Base-by-base conservation (phyloP, 2,329 filamentous ascomycete genomes). In the Fusarium cyanostomum region DNA sequence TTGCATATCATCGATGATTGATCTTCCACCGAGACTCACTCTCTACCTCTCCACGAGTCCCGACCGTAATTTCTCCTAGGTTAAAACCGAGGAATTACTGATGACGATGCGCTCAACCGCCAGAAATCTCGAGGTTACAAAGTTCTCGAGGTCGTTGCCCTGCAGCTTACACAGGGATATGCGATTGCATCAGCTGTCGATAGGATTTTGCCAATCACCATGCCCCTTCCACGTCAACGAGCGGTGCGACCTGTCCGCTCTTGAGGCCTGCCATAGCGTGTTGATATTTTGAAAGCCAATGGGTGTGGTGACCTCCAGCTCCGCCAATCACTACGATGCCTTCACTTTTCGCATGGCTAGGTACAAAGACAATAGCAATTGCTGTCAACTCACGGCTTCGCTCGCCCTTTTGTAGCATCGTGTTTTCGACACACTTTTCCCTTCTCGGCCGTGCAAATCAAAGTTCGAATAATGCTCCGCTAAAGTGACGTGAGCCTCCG, bases 221-320 rank as follows among this genome's bases (percentile, higher is more conserved):
- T 5, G 42, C 56, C 26, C 18, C 42, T 27, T 46, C 26, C 30
- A 50, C 28, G 16, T 62, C 33, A 15, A 59, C 37, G 12, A n/a
- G 34, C 15, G 50, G 37, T 13, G 34, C 33, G 11, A 24, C 13
- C 9, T 38, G 27, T 31, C 37, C 37, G 27, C 35, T 41, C 15
- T 37, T 28, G 21, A 44, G 26, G 12, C 31, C 27, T 30, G 31
- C 13, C 15, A 66, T 41, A 16, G 44, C 38, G 16, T 28, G 28
- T n/a, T 54, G 56, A n/a, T 56, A 56, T 13, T 45, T 51, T n/a
- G 31, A n/a, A n/a, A 64, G 39, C 45, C 50, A 58, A 26, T 61
- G 53, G 18, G 33, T 52, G 24, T 49, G 35, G 30, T 48, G 31
- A 10, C 43, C 46, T 38, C 50, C 53, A 8, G 35, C 38, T n/a